Conservation (phyloP, 768 basidiomycete species). For the Tulasnella sp. region DNA sequence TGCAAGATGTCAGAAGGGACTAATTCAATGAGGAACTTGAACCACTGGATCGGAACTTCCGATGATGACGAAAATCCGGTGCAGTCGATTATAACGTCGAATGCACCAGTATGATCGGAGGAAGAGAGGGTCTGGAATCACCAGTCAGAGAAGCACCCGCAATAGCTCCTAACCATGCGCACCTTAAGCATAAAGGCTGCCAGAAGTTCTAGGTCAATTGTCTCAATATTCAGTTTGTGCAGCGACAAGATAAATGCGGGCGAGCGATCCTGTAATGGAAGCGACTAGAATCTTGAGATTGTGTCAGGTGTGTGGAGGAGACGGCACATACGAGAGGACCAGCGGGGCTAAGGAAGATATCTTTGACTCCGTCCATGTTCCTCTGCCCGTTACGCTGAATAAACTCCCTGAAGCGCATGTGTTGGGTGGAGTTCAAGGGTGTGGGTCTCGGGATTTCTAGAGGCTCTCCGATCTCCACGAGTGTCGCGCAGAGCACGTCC, state of each 20-base stretch:
- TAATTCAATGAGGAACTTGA: slow-evolving; percentile 71
- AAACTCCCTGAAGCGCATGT: slow-evolving; percentile 63
- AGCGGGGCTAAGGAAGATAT: slow-evolving; percentile 59
- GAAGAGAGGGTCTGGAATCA: slow-evolving; percentile 9
- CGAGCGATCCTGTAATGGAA: slow-evolving; percentile 26
- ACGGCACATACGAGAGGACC: slow-evolving; percentile 40
- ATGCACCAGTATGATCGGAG: slow-evolving; percentile 33
- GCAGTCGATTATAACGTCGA: slow-evolving; percentile 77
- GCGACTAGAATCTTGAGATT: background rate
- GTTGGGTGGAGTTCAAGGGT: slow-evolving; percentile 44
- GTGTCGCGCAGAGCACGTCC: slow-evolving; percentile 71
- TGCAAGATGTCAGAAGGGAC: slow-evolving; percentile 64
- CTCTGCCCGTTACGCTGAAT: slow-evolving; percentile 61
- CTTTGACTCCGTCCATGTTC: slow-evolving; percentile 56
- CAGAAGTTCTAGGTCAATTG: slow-evolving; percentile 70
- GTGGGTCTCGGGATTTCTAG: slow-evolving; percentile 58
- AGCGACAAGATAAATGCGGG: slow-evolving; percentile 56
- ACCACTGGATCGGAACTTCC: slow-evolving; percentile 75
- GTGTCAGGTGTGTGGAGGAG: slow-evolving; percentile 35
- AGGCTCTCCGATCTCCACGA: slow-evolving; percentile 73
- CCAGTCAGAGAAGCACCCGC: slow-evolving; percentile 30
- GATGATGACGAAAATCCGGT: slow-evolving; percentile 70
- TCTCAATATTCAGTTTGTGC: slow-evolving; percentile 71
- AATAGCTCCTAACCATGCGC: slow-evolving; percentile 25
- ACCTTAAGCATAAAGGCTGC: slow-evolving; percentile 78